Evolutionary conservation across 768 basidiomycete genomes (phyloP).

Genomic region (Kwoniella heveanensis): DNA sequence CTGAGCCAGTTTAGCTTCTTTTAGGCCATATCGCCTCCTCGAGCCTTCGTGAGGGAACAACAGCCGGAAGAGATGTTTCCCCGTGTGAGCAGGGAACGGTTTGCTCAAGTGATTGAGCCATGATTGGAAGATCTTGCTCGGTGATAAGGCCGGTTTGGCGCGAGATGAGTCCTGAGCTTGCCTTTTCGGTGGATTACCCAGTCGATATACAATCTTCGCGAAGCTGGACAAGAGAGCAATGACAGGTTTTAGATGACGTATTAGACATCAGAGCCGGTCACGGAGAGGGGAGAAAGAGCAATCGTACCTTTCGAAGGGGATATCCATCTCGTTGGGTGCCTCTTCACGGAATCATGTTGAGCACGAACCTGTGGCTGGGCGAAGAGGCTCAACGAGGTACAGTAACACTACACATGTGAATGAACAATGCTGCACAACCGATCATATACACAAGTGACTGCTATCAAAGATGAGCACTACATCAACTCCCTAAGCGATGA

Average conservation of each 20-base stretch:
- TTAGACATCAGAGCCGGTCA: too few species aligned
- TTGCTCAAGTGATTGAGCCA: constrained; percentile 41
- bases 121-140: constrained; percentile 39
- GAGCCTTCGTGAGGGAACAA: constrained; percentile 84
- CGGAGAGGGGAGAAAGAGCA: too few species aligned
- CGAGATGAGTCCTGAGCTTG: not conserved
- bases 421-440: too few species aligned
- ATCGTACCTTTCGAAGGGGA: constrained; percentile 43
- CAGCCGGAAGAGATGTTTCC: constrained; percentile 67
- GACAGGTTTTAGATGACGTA: too few species aligned
- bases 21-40: constrained; percentile 70
- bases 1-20: constrained; percentile 66
- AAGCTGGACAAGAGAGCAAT: too few species aligned
- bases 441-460: too few species aligned
- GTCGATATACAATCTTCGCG: constrained; percentile 35
- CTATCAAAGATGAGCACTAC: too few species aligned
- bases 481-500: too few species aligned
- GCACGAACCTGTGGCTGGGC: too few species aligned
- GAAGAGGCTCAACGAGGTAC: too few species aligned
- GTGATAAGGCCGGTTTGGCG: constrained; percentile 11
- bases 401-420: too few species aligned
- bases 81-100: constrained; percentile 63
- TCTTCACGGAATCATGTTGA: not conserved
- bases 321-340: constrained; percentile 22
- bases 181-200: constrained; percentile 34